phyloP scores from a whole-genome alignment of 805 yeast species.

The Saturnispora serradocipensis region DNA sequence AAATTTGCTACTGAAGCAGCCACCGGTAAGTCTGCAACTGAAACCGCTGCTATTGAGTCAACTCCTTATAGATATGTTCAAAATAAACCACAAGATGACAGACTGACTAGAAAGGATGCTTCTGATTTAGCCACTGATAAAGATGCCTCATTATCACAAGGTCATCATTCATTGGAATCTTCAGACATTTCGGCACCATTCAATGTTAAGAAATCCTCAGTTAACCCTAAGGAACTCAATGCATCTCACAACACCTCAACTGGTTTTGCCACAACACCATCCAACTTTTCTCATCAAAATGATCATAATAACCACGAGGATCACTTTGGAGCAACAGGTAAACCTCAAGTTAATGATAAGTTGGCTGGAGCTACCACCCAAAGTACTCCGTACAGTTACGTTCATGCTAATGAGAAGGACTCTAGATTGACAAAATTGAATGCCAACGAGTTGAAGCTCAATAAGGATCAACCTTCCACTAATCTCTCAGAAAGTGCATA shows the following conservation, averaged over 20 bases:
- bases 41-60: not conserved
- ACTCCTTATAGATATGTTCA: not conserved
- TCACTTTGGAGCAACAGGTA: not conserved
- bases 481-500: too few species aligned
- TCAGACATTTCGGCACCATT: not conserved
- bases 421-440: not conserved
- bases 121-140: not conserved
- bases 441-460: not conserved
- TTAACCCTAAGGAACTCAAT: not conserved
- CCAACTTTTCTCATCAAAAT: not conserved
- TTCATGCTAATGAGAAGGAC: constrained; percentile 5
- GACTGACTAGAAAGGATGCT: not conserved
- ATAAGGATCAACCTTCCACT: not conserved
- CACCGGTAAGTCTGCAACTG: too few species aligned
- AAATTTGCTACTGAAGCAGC: not conserved
- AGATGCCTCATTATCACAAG: not conserved
- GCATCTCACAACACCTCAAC: not conserved
- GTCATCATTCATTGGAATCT: not conserved
- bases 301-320: not conserved
- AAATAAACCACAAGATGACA: not conserved
- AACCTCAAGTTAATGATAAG: not conserved
- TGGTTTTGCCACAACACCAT: not conserved
- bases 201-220: not conserved
- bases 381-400: constrained; percentile 8
- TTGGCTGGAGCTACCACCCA: not conserved